Base-by-base conservation (phyloP, 2,329 filamentous ascomycete genomes). In the Rachicladosporium sp. region DNA sequence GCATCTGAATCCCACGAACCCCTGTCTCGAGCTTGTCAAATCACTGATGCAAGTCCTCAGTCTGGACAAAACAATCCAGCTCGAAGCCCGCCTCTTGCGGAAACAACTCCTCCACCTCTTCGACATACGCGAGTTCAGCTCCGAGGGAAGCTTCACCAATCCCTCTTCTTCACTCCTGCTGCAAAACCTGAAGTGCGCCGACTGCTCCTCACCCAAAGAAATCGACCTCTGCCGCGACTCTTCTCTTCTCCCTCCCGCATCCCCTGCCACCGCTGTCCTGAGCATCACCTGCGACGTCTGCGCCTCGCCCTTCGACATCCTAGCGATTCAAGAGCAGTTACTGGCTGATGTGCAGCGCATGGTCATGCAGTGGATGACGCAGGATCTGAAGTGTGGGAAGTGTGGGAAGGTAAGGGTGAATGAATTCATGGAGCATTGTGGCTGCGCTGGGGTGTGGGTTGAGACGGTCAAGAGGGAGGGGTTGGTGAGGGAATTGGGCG, bases 371-470 rank as follows among this genome's bases (percentile, higher is more conserved):
- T 98, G 93, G 88, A 72, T 78, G 46, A 84, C 80, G 29, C 89
- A 96, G 64, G 91, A 98, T 59, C 63, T 96, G 42, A 86, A 86
- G 62, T 98, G 91, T 58, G 76, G 73, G 27, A 85, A 85, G 50
- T 79, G 75, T 51, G 61, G 60, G 32, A 53, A 64, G 3, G 62
- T 94, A 31, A 69, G 86, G 55, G 71, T 84, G 31, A 96, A 94
- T 58, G 89, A 95, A 54, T 93, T 96, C 52, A 87, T 91, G 78
- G 89, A 95, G 60, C 88, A 96, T 61, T 98, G 93, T 62, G 82
- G 80, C 8, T 98, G 91, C 67, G 85, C 84, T 45, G 91, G 91
- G 3, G 73, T 74, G 43, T 98, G 91, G 91, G 72, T 70, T 11
- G 76, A 76, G 48, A 84, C 78, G 12, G 69, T 88, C 43, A 73